phyloP scores from a whole-genome alignment of 202 grass and related monocot species.

The Setaria viridis region DNA sequence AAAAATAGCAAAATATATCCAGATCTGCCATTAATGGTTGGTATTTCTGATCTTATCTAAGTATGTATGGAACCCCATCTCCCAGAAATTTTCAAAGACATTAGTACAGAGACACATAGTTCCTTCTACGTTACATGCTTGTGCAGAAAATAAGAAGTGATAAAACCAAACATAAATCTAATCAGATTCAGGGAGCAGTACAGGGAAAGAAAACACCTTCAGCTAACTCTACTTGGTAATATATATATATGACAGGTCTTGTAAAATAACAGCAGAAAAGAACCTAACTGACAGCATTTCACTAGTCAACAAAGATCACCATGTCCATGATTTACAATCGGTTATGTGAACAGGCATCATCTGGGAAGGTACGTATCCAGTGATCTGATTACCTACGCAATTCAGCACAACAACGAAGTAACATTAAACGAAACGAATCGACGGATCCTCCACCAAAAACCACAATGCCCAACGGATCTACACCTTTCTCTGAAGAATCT shows the following conservation, averaged over 20 bases:
- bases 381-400: background rate
- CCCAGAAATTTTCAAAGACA: background rate
- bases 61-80: background rate
- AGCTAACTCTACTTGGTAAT: background rate
- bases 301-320: background rate
- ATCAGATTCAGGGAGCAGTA: background rate
- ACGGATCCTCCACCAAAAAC: background rate
- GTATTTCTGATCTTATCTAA: background rate
- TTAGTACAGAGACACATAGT: background rate
- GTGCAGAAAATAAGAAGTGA: background rate
- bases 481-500: background rate
- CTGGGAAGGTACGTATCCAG: background rate
- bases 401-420: conserved; percentile 8
- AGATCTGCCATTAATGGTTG: background rate
- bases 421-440: conserved; percentile 14
- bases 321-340: background rate
- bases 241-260: background rate
- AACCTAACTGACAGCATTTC: background rate
- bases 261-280: background rate
- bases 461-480: conserved; percentile 19
- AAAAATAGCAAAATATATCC: background rate
- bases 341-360: background rate
- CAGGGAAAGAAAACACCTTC: background rate
- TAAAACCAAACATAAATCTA: background rate
- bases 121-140: background rate